Evolutionary conservation across 108 stramenopile genomes (phyloP).

Genomic region (Skeletonema marinoi): DNA sequence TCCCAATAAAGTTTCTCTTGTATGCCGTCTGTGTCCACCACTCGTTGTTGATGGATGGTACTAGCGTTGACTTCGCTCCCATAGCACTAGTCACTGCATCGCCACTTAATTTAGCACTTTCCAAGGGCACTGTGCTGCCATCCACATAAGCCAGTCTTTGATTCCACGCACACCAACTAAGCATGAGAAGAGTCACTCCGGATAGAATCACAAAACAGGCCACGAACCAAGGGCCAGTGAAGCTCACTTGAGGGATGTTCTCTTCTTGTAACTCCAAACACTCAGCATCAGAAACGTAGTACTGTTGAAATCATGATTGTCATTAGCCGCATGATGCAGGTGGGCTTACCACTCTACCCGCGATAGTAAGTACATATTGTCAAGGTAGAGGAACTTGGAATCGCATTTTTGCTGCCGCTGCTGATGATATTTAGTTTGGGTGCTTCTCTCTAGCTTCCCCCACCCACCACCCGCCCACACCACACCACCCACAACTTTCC

Average conservation of each 20-base stretch:
- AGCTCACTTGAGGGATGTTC: slow-evolving; percentile 29
- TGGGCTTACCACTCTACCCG: too few species aligned
- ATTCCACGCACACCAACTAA: slow-evolving; percentile 60
- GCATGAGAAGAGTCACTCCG: slow-evolving; percentile 38
- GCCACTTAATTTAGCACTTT: neutral
- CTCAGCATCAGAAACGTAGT: slow-evolving; percentile 21
- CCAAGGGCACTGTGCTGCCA: slow-evolving; percentile 35
- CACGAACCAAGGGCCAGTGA: slow-evolving; percentile 41
- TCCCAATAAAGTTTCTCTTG: slow-evolving; percentile 47
- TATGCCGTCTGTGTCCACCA: slow-evolving; percentile 63
- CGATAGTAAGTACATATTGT: too few species aligned
- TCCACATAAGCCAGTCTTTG: slow-evolving; percentile 47
- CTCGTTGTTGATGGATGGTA: neutral
- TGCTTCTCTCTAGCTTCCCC: too few species aligned
- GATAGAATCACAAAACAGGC: slow-evolving; percentile 41
- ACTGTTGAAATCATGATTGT: slow-evolving; percentile 5
- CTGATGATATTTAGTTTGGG: too few species aligned
- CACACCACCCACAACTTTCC: too few species aligned
- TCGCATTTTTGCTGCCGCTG: neutral
- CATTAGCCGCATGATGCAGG: too few species aligned
- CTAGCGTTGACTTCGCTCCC: neutral
- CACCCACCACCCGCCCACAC: too few species aligned
- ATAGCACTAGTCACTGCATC: neutral
- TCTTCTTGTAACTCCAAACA: slow-evolving; percentile 36
- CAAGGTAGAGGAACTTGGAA: too few species aligned